phyloP scores from a whole-genome alignment of 2,329 filamentous ascomycete species.

The Atkinsonella hypoxylon region DNA sequence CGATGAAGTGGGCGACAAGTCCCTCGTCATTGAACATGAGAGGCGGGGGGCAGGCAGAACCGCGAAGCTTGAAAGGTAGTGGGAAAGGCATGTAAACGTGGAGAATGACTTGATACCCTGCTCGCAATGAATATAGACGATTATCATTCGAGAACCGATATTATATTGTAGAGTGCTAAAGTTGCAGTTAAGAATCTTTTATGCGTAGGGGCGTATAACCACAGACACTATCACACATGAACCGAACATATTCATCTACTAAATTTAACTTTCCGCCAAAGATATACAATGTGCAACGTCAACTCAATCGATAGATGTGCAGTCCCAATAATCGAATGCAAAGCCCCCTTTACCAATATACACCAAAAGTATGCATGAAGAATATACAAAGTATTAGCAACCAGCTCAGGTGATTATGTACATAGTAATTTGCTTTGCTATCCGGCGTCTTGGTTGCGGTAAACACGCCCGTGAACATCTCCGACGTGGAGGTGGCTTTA shows the following conservation, averaged over 20 bases:
- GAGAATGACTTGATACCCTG: neutral
- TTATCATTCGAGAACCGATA: too few species aligned
- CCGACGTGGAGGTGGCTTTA: slow-evolving; percentile 9
- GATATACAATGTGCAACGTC: too few species aligned
- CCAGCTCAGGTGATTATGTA: neutral
- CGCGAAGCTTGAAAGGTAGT: slow-evolving; percentile 13
- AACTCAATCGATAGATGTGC: too few species aligned
- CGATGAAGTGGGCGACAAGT: slow-evolving; percentile 10
- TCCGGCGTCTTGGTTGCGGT: slow-evolving; percentile 23
- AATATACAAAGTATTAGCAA: neutral
- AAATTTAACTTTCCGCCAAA: too few species aligned
- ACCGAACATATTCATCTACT: too few species aligned
- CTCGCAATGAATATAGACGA: neutral
- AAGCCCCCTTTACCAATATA: neutral
- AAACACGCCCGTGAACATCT: slow-evolving; percentile 21
- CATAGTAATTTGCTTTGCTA: neutral
- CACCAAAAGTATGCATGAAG: neutral
- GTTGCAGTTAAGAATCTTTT: too few species aligned
- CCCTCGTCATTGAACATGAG: slow-evolving; percentile 15
- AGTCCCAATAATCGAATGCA: neutral
- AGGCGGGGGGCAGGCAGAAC: slow-evolving; percentile 11
- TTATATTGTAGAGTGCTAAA: too few species aligned
- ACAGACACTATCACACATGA: too few species aligned
- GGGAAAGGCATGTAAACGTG: neutral
- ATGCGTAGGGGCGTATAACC: too few species aligned